phyloP scores from a whole-genome alignment of 345 rosid species.

The Kandelia obovata region DNA sequence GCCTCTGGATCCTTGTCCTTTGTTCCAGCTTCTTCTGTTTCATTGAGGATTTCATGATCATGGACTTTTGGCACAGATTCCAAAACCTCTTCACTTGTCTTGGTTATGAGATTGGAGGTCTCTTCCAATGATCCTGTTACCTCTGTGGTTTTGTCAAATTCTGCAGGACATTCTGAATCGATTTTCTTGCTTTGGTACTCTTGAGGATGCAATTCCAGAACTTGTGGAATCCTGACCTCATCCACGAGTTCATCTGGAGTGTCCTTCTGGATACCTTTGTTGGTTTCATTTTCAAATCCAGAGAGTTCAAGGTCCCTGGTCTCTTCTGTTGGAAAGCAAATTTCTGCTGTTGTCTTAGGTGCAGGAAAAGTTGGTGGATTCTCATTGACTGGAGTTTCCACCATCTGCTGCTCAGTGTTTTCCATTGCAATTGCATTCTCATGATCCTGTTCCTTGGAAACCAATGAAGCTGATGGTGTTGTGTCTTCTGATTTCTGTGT shows the following conservation, averaged over 20 bases:
- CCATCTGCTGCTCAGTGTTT: not conserved
- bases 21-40: conserved; percentile 20
- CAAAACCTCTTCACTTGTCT: conserved; percentile 18
- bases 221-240: conserved; percentile 11
- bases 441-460: conserved; percentile 11
- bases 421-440: not conserved
- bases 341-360: not conserved
- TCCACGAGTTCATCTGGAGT: conserved; percentile 11
- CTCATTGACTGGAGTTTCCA: conserved; percentile 2
- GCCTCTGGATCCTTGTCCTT: conserved; percentile 20
- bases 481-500: conserved; percentile 29
- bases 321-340: not conserved
- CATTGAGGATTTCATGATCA: not conserved
- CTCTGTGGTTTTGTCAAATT: conserved; percentile 16
- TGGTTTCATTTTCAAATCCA: conserved; percentile 2
- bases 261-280: conserved; percentile 13
- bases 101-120: not conserved
- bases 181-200: conserved; percentile 13
- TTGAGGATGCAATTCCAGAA: conserved; percentile 4
- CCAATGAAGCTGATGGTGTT: conserved; percentile 14
- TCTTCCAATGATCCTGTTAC: conserved; percentile 3
- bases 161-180: conserved; percentile 7
- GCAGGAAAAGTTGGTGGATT: not conserved
- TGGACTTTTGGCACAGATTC: conserved; percentile 7
- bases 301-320: not conserved